Evolutionary conservation across 2,329 filamentous ascomycete species (phyloP), one percentile per base, ranked within the genome.

Genomic region (Aureobasidium vineae): DNA sequence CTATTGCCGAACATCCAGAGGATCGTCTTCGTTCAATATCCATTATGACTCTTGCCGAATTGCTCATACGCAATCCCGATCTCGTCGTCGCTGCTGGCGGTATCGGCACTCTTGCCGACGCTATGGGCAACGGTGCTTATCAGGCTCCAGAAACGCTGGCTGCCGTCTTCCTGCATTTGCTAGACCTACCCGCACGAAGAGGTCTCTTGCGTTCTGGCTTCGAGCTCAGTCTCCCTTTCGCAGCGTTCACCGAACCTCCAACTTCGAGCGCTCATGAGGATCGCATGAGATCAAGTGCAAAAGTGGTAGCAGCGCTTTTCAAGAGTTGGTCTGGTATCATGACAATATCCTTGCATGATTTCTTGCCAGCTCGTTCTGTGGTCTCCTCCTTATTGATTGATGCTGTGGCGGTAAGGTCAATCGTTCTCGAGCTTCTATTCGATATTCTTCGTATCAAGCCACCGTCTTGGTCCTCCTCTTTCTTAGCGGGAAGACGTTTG

Each of bases 301-400:
- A 91, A 73, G 92, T 96, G n/a, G 93, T 99, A 67, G 86, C 92
- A n/a, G 88, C 90, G 16, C 88, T 97, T 70, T 81, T 99, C 72
- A 94, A 92, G 75, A 95, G 92, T 61, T 99, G 96, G 95, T 89
- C 95, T 10, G 95, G 95, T 6, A 82, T 99, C 66, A 89, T 98
- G 81, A 88, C 88, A 28, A 82, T 99, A 21, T 91, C 90, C 68
- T 92, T 96, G 86, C 92, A 95, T 77, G 86, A 95, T 73, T 93
- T 95, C 70, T 84, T 92, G 50, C 89, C 95, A 6, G 86, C 98
- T 45, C 86, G 85, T 69, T 98, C 95, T 3, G 84, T 99, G 45
- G 81, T 90, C n/a, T 81, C 86, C 38, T 87, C 87, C 0, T 77
- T 90, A 26, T 84, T 87, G 69, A 86, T 88, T 66, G 81, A 83